Conservation (phyloP, 306 rosid species). For the Lotus japonicus region DNA sequence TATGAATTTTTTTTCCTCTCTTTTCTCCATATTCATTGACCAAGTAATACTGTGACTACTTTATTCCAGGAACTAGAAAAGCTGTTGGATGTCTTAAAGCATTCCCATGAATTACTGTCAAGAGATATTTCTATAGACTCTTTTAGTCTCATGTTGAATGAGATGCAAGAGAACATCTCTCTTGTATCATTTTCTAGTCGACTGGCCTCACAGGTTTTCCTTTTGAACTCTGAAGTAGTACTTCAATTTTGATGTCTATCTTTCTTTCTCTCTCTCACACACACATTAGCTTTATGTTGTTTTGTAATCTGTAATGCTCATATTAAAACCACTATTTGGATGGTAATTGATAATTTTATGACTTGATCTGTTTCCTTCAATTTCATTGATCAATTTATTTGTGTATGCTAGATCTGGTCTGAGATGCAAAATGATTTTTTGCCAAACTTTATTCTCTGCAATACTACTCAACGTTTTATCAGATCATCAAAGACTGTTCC, state of each 20-base stretch:
- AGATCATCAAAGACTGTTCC: slow-evolving; percentile 73
- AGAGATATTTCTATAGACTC: slow-evolving; percentile 78
- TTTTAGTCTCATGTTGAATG: slow-evolving; percentile 80
- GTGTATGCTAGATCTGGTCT: slow-evolving; percentile 75
- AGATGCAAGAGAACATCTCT: slow-evolving; percentile 96
- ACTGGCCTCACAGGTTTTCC: slow-evolving; percentile 85
- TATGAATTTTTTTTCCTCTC: neutral
- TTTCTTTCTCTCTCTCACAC: too few relatives aligned
- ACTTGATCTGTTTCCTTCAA: slow-evolving; percentile 12
- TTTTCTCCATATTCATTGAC: slow-evolving; percentile 10
- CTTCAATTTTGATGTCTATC: slow-evolving; percentile 8
- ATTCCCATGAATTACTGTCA: slow-evolving; percentile 77
- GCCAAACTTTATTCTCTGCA: slow-evolving; percentile 90
- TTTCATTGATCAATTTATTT: slow-evolving; percentile 25
- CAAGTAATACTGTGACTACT: slow-evolving; percentile 5
- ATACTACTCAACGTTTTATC: slow-evolving; percentile 90
- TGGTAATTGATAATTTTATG: slow-evolving; percentile 11
- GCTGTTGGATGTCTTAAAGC: slow-evolving; percentile 72
- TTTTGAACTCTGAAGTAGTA: slow-evolving; percentile 14
- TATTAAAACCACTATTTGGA: slow-evolving; percentile 12
- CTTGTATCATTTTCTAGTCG: slow-evolving; percentile 96
- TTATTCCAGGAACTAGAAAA: slow-evolving; percentile 82
- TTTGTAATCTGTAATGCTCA: neutral
- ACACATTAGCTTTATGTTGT: neutral
- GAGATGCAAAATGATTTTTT: slow-evolving; percentile 96